Percentiles rank a stretch among this genome's conserved stretches.
These are phyloP conservation scores for Camellia japonica DNA, from an alignment of 148 eudicot genomes.

Conservation along the genomic window DNA sequence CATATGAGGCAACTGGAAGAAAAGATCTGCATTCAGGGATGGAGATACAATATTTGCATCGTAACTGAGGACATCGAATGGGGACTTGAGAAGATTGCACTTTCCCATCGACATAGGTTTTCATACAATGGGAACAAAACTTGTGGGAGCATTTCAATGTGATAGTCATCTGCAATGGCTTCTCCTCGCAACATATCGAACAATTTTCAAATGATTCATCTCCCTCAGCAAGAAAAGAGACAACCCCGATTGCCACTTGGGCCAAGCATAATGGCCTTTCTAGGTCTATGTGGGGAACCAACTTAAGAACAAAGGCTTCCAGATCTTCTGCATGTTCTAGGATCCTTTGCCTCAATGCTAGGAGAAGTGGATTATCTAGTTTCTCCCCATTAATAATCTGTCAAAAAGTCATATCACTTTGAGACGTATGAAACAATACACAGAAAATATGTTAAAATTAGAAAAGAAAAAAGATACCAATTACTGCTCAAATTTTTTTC, in stretches of 20 bases:
- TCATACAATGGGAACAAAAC: conserved; percentile 81
- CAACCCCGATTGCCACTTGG: conserved; percentile 64
- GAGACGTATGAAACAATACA: background rate
- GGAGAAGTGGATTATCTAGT: conserved; percentile 51
- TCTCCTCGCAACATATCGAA: conserved; percentile 70
- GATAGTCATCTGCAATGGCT: conserved; percentile 51
- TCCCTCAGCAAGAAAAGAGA: conserved; percentile 32
- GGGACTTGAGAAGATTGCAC: conserved; percentile 57
- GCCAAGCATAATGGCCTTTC: conserved; percentile 56
- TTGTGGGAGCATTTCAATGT: conserved; percentile 65
- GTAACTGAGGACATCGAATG: conserved; percentile 57
- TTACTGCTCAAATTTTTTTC: background rate
- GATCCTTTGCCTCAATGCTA: conserved; percentile 62
- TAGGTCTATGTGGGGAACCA: conserved; percentile 40
- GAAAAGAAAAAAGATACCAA: background rate
- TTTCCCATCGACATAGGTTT: conserved; percentile 61
- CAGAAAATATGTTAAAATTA: background rate
- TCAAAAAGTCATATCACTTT: conserved; percentile 18
- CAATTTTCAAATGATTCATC: conserved; percentile 44
- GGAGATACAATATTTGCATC: conserved; percentile 60
- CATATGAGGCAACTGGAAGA: conserved; percentile 65
- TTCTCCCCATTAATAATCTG: conserved; percentile 53
- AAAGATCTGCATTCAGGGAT: conserved; percentile 50
- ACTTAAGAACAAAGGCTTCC: conserved; percentile 52
- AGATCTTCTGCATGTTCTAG: conserved; percentile 46